A percentile compares a stretch with the other conserved stretches of the same genome.
These are phyloP conservation scores for Leishmania lainsoni DNA, from an alignment of 208 protist genomes.

Conservation along the genomic window DNA sequence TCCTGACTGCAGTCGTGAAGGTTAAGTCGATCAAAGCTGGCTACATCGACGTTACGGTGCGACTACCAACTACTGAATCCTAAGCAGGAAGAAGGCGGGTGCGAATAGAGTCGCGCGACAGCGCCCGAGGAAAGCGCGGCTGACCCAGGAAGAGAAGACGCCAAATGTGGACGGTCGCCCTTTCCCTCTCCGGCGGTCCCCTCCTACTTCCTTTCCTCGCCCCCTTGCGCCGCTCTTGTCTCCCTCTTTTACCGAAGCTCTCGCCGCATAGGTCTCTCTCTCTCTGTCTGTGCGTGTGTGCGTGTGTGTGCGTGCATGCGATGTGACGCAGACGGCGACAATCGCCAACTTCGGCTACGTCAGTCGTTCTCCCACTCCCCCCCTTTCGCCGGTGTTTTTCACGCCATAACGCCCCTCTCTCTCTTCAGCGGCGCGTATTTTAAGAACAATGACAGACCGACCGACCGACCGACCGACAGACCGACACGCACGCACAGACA, in stretches of 20 bases:
- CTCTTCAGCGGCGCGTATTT: not conserved
- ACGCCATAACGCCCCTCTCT: not conserved
- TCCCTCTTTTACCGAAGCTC: not conserved
- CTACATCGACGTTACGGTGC: constrained; percentile 43
- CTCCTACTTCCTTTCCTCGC: not conserved
- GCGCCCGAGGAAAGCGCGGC: not conserved
- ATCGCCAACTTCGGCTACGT: no score
- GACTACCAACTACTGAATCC: not conserved
- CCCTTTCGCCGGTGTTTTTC: no score
- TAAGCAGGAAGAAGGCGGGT: not conserved
- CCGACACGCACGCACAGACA: not conserved
- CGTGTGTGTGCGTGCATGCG: not conserved
- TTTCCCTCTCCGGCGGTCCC: not conserved
- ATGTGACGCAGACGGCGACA: not conserved
- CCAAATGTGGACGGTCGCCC: not conserved
- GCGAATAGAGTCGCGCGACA: not conserved
- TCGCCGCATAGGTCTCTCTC: no score
- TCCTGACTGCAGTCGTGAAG: constrained; percentile 26
- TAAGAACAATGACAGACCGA: not conserved
- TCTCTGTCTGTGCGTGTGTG: not conserved
- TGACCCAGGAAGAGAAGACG: not conserved
- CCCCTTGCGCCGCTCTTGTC: not conserved
- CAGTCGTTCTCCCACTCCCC: not conserved
- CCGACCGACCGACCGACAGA: not conserved
- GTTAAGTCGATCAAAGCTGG: constrained; percentile 51